phyloP scores from a whole-genome alignment of 2,329 filamentous ascomycete genomes.

The Colletotrichum sp. region DNA sequence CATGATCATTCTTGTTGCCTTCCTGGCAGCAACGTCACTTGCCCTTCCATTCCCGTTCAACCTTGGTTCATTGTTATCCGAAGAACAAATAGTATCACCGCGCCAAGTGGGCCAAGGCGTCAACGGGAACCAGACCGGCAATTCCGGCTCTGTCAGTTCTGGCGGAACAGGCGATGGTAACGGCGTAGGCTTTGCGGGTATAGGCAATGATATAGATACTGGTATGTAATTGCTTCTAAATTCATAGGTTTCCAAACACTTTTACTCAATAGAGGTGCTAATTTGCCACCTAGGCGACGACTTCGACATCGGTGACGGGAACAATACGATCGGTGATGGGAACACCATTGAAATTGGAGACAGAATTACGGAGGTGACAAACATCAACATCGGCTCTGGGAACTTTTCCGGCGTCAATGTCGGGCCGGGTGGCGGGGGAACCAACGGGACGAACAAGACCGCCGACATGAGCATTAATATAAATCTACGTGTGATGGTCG shows the following conservation, averaged over 20 bases:
- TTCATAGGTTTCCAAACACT: not conserved
- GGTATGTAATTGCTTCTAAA: not conserved
- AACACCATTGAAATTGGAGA: not conserved
- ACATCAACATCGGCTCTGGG: not conserved
- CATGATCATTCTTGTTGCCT: not conserved
- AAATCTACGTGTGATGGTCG: not conserved
- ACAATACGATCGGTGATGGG: not conserved
- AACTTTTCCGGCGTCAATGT: not conserved
- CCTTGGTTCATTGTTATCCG: not conserved
- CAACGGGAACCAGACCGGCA: not conserved
- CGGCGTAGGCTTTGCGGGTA: not conserved
- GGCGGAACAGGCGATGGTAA: not conserved
- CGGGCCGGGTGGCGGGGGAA: not conserved
- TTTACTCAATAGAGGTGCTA: not conserved
- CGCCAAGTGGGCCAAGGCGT: not conserved
- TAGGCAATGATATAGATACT: not conserved
- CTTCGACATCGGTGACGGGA: not conserved
- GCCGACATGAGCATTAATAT: not conserved
- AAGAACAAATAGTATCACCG: not conserved
- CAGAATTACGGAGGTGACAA: not conserved
- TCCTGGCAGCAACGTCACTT: not conserved
- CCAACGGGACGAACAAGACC: not conserved
- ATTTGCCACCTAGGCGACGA: not conserved
- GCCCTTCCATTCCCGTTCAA: not conserved
- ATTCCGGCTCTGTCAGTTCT: not conserved